Evolutionary conservation across 2,329 filamentous ascomycete genomes (phyloP).

Genomic region (Fusarium duplospermum): DNA sequence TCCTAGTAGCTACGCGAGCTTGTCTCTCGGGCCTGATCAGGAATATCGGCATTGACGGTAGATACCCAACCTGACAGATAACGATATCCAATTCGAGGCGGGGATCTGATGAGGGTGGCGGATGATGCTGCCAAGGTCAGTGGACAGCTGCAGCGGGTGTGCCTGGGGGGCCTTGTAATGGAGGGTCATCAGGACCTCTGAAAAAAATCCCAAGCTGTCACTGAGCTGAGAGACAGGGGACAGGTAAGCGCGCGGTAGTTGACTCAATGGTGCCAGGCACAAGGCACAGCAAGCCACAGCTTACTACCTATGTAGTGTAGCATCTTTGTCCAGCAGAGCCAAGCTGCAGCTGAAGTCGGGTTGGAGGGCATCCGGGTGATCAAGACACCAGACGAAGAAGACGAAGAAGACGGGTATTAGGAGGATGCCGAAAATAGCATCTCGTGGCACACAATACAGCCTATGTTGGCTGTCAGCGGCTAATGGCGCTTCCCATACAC

Average conservation of each 20-base stretch:
- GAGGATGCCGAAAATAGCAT: background rate
- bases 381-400: background rate
- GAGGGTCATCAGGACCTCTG: constrained; percentile 1
- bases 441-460: background rate
- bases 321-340: background rate
- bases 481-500: constrained; percentile 22
- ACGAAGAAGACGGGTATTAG: background rate
- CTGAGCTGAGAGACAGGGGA: background rate
- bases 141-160: background rate
- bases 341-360: background rate
- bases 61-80: constrained; percentile 1
- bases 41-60: background rate
- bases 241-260: constrained; percentile 38
- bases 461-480: constrained; percentile 24
- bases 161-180: background rate
- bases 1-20: background rate
- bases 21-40: background rate
- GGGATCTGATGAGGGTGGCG: constrained; percentile 37
- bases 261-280: constrained; percentile 4
- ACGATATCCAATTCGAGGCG: constrained; percentile 6
- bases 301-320: background rate
- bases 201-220: background rate
- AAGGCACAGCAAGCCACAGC: background rate
- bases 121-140: constrained; percentile 28
- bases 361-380: background rate